Conservation (phyloP, 129 eudicot genomes). For the Flaveria trinervia region DNA sequence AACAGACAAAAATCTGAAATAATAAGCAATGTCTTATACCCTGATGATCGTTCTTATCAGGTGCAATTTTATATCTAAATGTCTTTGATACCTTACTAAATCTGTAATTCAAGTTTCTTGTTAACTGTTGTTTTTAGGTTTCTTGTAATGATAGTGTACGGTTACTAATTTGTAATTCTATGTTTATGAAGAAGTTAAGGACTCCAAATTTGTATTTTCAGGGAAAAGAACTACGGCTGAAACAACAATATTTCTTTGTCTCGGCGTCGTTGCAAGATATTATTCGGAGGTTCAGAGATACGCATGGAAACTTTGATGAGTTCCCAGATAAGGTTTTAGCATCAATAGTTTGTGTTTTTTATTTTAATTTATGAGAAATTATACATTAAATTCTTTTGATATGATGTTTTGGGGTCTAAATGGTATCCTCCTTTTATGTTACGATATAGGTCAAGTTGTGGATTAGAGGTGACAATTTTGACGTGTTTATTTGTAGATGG, state of each 20-base stretch:
- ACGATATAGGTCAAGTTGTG: not conserved
- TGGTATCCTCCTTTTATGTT: conserved; percentile 3
- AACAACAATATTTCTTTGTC: conserved; percentile 66
- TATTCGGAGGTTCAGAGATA: conserved; percentile 57
- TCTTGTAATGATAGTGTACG: not conserved
- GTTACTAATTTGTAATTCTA: not conserved
- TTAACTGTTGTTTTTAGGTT: not conserved
- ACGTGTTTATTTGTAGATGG: not conserved
- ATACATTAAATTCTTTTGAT: conserved; percentile 3
- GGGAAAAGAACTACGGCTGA: conserved; percentile 62
- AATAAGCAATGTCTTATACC: conserved; percentile 62
- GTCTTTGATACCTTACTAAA: not conserved
- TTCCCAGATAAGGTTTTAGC: conserved; percentile 50
- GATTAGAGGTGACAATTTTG: not conserved
- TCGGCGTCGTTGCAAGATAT: conserved; percentile 64
- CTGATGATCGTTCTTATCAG: conserved; percentile 70
- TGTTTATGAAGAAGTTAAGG: not conserved
- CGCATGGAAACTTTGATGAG: conserved; percentile 47
- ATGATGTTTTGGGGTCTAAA: not conserved
- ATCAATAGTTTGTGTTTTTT: conserved; percentile 8
- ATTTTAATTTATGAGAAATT: not conserved
- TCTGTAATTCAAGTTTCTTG: not conserved
- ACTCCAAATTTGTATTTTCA: conserved; percentile 22
- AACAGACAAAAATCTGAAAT: conserved; percentile 65
- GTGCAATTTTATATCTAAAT: conserved; percentile 24